Evolutionary conservation across 768 basidiomycete species (phyloP), one percentile per base, ranked within the genome.

Genomic region (Lactifluus volemus): DNA sequence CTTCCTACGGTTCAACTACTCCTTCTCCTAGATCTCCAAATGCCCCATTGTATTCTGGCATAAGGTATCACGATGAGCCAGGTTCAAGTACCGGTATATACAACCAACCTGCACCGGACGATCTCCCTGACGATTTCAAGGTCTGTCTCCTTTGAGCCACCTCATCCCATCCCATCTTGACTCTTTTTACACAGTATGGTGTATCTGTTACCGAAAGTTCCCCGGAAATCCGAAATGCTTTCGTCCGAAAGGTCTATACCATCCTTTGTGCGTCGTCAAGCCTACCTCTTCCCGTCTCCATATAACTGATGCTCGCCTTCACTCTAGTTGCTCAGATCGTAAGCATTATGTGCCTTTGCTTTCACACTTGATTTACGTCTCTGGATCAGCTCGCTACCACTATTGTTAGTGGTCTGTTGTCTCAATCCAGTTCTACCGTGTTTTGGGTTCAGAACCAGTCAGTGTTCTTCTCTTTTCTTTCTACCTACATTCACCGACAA

Each of bases 111-210:
- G 77, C 74, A 30, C 76, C 75, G 38, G 89, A 81, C 50, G 92
- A 93, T 65, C 68, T 93, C 50, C 92, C 91, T 0, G 94, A 96
- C 68, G 95, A 97, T 72, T 97, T 97, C 83, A 92, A 95, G 82
- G 90, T 90, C 61, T 25, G 75, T 68, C 15, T 2, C 29, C 5
- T 53, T 38, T 49, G 34, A n/a, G 42, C 9, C 15, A 21, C 10
- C n/a, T 38, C 8, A 11, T 11, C 51, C 55, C 42, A 53, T 15
- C 59, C 15, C 10, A 65, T 67, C 14, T 67, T 67, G 36, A 64
- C 25, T 65, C 19, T 65, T 65, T 25, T 17, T 21, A 30, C 32
- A 19, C 41, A 91, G 89, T 92, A 92, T 68, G 91, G 91, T 2
- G 84, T 86, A 1, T 84, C 83, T 1, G 91, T 92, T 14, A 81